phyloP scores from a whole-genome alignment of 2,329 filamentous ascomycete genomes.

The Cryphonectria radicalis region DNA sequence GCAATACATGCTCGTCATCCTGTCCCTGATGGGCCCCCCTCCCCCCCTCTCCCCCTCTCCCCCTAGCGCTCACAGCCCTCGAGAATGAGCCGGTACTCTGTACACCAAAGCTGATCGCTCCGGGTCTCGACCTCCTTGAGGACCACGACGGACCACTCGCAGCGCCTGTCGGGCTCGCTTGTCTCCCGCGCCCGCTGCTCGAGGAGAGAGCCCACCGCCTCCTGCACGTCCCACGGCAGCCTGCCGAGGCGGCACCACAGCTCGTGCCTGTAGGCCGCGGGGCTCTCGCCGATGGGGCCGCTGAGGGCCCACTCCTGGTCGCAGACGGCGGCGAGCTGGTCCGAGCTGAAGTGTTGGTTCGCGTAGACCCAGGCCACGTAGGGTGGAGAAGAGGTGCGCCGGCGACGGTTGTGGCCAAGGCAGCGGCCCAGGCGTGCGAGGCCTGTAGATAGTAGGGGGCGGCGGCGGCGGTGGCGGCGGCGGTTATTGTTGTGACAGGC shows the following conservation, averaged over 20 bases:
- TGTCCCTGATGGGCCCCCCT: no score
- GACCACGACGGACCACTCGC: not conserved
- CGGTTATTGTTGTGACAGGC: no score
- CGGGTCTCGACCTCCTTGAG: not conserved
- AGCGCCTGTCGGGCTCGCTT: not conserved
- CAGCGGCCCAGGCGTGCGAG: no score
- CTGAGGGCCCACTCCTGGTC: no score
- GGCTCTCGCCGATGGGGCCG: no score
- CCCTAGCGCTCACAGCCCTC: not conserved
- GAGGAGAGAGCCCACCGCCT: not conserved
- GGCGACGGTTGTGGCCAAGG: not conserved
- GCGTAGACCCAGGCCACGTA: not conserved
- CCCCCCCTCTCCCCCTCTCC: no score
- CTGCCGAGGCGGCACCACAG: no score
- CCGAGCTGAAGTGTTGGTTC: not conserved
- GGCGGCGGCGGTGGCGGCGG: no score
- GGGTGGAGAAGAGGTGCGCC: not conserved
- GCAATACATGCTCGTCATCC: not conserved
- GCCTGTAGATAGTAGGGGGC: no score
- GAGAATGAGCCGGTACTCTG: not conserved
- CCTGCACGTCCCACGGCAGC: no score
- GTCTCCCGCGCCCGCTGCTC: not conserved
- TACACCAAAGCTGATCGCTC: not conserved
- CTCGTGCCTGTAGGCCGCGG: no score
- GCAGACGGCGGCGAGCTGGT: not conserved